Evolutionary conservation across 768 basidiomycete species (phyloP).

Genomic region (Russula earlei): DNA sequence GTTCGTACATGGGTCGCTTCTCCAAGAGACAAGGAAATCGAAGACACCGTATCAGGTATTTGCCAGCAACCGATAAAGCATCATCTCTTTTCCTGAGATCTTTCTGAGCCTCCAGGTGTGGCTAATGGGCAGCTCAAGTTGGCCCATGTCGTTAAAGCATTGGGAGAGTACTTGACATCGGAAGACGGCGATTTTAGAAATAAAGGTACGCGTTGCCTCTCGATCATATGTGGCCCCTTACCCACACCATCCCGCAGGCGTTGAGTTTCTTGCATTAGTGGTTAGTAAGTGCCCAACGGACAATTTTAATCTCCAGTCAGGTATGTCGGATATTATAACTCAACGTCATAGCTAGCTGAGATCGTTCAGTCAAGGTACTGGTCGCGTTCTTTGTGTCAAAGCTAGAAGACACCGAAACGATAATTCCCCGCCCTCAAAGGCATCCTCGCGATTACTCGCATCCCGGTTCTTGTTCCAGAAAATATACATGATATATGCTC

Average conservation of each 20-base stretch:
- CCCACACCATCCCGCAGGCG: constrained; percentile 40
- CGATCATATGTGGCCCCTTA: background rate
- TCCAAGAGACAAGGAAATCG: constrained; percentile 23
- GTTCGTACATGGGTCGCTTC: constrained; percentile 26
- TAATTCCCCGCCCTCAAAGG: constrained; percentile 77
- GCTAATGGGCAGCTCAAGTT: constrained; percentile 49
- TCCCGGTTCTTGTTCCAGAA: constrained; percentile 51
- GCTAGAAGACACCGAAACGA: constrained; percentile 75
- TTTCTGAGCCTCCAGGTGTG: constrained; percentile 32
- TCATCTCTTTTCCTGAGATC: constrained; percentile 2
- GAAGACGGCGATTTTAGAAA: constrained; percentile 70
- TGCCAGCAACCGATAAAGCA: background rate
- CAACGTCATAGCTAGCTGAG: background rate
- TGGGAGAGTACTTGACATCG: constrained; percentile 82
- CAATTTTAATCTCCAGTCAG: constrained; percentile 69
- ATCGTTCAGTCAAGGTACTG: constrained; percentile 65
- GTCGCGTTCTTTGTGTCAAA: constrained; percentile 78
- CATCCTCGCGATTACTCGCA: constrained; percentile 51
- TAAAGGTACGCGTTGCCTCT: constrained; percentile 46
- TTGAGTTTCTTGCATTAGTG: constrained; percentile 71
- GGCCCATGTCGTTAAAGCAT: constrained; percentile 71
- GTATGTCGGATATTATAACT: constrained; percentile 37
- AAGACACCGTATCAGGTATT: constrained; percentile 22
- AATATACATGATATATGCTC: constrained; percentile 53
- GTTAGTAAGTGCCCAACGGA: constrained; percentile 50